phyloP scores from a whole-genome alignment of 768 basidiomycete genomes.

The Lactifluus piperatus region DNA sequence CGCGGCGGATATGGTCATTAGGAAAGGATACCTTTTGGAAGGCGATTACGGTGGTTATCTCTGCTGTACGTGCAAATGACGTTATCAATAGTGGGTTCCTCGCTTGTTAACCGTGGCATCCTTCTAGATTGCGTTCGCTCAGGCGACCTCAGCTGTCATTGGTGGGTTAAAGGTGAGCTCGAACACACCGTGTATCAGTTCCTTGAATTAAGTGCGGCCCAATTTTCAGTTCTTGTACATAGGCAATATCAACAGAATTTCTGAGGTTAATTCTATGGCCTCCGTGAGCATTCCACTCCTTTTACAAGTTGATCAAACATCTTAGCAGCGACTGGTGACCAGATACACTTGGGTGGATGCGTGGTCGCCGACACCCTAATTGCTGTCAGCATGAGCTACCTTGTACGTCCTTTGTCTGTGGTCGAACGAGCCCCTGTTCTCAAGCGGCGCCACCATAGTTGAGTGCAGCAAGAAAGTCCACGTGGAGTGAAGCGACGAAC shows the following conservation, averaged over 20 bases:
- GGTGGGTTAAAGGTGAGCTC: not conserved
- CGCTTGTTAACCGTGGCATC: not conserved
- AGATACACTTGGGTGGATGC: not conserved
- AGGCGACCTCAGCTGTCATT: not conserved
- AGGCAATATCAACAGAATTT: not conserved
- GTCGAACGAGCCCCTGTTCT: not conserved
- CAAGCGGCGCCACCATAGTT: not conserved
- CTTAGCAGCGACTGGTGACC: not conserved
- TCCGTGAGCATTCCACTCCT: not conserved
- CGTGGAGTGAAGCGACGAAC: not conserved
- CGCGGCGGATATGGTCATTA: not conserved
- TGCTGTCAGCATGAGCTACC: slow-evolving; percentile 1
- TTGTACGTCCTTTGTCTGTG: not conserved
- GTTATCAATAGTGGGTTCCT: not conserved
- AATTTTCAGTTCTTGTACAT: not conserved
- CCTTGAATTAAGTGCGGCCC: not conserved
- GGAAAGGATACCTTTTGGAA: not conserved
- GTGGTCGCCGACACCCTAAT: not conserved
- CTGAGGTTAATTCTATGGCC: not conserved
- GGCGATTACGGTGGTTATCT: not conserved
- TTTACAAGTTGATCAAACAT: not conserved
- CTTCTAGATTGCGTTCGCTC: not conserved
- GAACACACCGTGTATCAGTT: no score
- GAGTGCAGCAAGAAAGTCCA: not conserved
- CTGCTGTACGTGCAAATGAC: not conserved